Evolutionary conservation across 225 moss, liverwort and hornwort genomes (phyloP).

Genomic region (Straminergon stramineum): DNA sequence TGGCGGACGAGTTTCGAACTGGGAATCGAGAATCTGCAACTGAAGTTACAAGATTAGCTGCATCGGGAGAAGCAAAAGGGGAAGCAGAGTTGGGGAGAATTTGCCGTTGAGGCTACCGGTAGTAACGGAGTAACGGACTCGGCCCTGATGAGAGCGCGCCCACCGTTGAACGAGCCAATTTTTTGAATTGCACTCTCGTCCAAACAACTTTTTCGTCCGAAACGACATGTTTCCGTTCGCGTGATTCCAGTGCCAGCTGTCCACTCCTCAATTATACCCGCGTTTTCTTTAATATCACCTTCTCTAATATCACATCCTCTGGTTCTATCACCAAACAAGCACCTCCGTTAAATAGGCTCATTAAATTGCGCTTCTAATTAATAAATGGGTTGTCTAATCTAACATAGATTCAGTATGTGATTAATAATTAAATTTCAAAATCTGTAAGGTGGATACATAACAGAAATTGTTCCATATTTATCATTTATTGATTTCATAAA

Average conservation of each 20-base stretch:
- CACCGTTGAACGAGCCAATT: not conserved
- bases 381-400: not conserved
- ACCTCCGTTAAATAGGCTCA: not conserved
- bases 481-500: not conserved
- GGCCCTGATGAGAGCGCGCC: not conserved
- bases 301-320: not conserved
- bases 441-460: no score
- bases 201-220: not conserved
- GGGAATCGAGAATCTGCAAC: not conserved
- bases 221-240: not conserved
- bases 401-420: not conserved
- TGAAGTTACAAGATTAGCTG: not conserved
- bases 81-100: not conserved
- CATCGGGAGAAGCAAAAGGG: not conserved
- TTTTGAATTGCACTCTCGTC: not conserved
- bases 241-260: not conserved
- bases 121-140: not conserved
- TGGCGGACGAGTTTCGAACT: no score
- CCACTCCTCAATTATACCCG: not conserved
- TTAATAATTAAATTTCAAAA: not conserved
- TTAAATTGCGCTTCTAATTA: not conserved
- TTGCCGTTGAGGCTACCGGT: constrained; percentile 1
- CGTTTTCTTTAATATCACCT: not conserved
- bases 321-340: no score
- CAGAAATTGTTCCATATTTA: accelerated